These are phyloP conservation scores for Colletotrichum liriopes DNA, from an alignment of 2,329 filamentous ascomycete species.

Conservation along the genomic window DNA sequence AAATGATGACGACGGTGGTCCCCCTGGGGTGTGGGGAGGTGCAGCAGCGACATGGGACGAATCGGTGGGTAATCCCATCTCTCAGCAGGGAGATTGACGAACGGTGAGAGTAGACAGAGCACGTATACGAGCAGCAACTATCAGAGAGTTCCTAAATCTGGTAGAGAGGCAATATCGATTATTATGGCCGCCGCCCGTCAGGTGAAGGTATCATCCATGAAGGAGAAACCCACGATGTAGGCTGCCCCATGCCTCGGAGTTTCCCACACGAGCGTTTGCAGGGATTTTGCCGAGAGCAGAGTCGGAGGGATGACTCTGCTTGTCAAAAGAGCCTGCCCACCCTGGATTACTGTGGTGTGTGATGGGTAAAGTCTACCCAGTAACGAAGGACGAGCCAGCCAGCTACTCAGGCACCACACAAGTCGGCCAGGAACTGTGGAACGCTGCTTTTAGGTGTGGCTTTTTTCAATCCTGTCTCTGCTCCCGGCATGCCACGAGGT, in stretches of 20 bases:
- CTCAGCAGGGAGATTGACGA: slow-evolving; percentile 17
- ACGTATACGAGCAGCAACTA: slow-evolving; percentile 15
- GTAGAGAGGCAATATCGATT: slow-evolving; percentile 20
- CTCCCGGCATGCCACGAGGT: slow-evolving; percentile 30
- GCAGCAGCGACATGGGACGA: slow-evolving; percentile 36
- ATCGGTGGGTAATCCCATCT: slow-evolving; percentile 26
- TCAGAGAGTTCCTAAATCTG: slow-evolving; percentile 29
- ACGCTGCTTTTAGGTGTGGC: slow-evolving; percentile 27
- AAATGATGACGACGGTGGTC: slow-evolving; percentile 27
- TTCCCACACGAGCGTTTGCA: slow-evolving; percentile 29
- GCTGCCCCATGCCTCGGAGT: slow-evolving; percentile 31
- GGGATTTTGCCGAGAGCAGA: neutral
- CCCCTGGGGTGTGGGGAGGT: neutral
- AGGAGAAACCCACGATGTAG: slow-evolving; percentile 11
- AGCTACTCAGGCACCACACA: neutral
- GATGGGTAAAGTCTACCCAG: neutral
- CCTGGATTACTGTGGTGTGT: neutral
- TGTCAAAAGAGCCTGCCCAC: slow-evolving; percentile 17
- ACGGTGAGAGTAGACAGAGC: slow-evolving; percentile 11
- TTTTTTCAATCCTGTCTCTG: slow-evolving; percentile 25
- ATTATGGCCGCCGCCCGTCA: slow-evolving; percentile 24
- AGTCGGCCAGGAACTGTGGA: neutral
- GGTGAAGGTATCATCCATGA: slow-evolving; percentile 35
- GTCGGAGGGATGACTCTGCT: slow-evolving; percentile 26
- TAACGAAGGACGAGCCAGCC: slow-evolving; percentile 6